Conservation (phyloP, 2,329 filamentous ascomycete genomes). For the Rutstroemia sp. region DNA sequence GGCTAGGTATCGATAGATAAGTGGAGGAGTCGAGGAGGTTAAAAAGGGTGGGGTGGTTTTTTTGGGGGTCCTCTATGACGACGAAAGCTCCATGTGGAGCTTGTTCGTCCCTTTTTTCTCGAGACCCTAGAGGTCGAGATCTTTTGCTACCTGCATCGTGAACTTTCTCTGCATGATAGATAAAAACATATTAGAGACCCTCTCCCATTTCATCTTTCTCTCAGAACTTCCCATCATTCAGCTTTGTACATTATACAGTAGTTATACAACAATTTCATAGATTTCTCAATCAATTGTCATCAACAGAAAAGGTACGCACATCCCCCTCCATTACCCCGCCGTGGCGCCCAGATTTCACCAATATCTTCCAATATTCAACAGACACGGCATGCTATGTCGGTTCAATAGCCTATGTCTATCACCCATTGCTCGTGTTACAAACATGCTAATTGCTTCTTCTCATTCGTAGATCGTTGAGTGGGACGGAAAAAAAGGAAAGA, state of each 20-base stretch:
- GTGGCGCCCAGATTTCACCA: constrained; percentile 2
- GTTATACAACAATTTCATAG: background rate
- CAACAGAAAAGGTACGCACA: background rate
- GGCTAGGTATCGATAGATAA: too few species aligned
- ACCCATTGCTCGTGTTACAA: background rate
- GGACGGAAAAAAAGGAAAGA: background rate
- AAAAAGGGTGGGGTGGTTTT: background rate
- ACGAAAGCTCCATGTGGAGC: constrained; percentile 4
- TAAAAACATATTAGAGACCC: too few species aligned
- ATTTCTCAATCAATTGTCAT: background rate
- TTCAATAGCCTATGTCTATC: background rate
- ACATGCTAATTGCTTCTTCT: background rate
- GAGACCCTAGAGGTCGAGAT: background rate
- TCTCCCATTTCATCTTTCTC: too few species aligned
- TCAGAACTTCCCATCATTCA: too few species aligned
- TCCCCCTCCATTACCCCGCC: constrained; percentile 8
- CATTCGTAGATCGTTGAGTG: background rate
- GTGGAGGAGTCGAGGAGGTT: background rate
- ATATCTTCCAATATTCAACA: background rate
- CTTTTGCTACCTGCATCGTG: background rate
- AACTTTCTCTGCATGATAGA: background rate
- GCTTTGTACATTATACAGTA: too few species aligned
- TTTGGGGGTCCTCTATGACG: constrained; percentile 2
- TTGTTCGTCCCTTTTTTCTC: background rate
- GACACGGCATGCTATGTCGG: background rate